phyloP scores from a whole-genome alignment of 2,329 filamentous ascomycete species.

The Gaeumannomyces tritici region DNA sequence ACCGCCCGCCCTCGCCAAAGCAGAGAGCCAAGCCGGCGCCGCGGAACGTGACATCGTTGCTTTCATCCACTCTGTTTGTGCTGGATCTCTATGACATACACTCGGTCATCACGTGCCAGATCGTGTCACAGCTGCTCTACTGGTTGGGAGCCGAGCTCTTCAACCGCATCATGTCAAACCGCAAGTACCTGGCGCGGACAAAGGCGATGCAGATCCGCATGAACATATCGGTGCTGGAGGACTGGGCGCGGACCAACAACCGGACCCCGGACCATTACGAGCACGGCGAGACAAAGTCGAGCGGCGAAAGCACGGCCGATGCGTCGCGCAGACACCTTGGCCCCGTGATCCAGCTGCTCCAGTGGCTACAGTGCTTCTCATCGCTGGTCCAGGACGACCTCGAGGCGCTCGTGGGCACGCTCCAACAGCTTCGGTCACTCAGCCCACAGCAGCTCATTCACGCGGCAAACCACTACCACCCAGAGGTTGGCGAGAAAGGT shows the following conservation, averaged over 20 bases:
- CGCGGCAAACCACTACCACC: constrained; percentile 82
- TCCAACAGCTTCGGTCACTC: constrained; percentile 79
- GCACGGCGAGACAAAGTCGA: constrained; percentile 75
- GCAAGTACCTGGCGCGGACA: constrained; percentile 86
- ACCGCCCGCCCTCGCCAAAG: constrained; percentile 87
- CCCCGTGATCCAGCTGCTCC: constrained; percentile 84
- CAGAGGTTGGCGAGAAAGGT: constrained; percentile 90
- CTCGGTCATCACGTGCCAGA: constrained; percentile 88
- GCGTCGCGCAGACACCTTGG: constrained; percentile 75
- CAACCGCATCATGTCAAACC: constrained; percentile 94
- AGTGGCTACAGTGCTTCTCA: constrained; percentile 97
- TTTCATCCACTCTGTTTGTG: constrained; percentile 94
- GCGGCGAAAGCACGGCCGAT: constrained; percentile 80
- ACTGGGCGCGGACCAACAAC: constrained; percentile 92
- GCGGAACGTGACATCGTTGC: constrained; percentile 86
- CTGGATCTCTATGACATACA: constrained; percentile 98
- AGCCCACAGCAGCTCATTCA: constrained; percentile 86
- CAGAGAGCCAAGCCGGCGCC: constrained; percentile 85
- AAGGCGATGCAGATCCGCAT: constrained; percentile 99
- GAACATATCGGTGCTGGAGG: constrained; percentile 91
- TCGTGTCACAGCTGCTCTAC: constrained; percentile 86
- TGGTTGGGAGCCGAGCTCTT: constrained; percentile 96
- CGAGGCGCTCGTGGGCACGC: constrained; percentile 76
- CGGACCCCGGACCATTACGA: constrained; percentile 93
- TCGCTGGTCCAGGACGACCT: constrained; percentile 78